Conservation (phyloP, 352 stramenopile species). For the Peronosclerospora sorghi region DNA sequence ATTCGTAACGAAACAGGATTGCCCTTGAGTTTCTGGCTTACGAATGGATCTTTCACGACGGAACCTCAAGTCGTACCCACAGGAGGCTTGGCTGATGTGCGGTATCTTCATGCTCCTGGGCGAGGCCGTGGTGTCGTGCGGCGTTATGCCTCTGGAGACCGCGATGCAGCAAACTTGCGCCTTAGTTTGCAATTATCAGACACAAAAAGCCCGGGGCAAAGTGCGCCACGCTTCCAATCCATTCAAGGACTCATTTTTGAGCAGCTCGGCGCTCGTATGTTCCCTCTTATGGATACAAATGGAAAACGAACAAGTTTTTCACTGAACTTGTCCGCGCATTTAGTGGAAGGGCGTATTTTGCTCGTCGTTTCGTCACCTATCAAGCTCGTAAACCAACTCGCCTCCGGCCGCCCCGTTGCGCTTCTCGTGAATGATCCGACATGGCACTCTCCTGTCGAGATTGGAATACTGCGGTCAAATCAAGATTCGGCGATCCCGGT, state of each 20-base stretch:
- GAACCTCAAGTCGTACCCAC: slow-evolving; percentile 26
- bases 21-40: slow-evolving; percentile 59
- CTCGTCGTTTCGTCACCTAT: slow-evolving; percentile 71
- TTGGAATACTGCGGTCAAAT: slow-evolving; percentile 43
- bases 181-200: slow-evolving; percentile 55
- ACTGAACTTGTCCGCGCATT: slow-evolving; percentile 50
- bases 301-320: slow-evolving; percentile 43
- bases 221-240: slow-evolving; percentile 33
- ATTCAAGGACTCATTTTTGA: slow-evolving; percentile 79
- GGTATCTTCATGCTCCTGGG: slow-evolving; percentile 50
- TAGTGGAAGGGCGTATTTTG: slow-evolving; percentile 72
- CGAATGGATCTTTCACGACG: slow-evolving; percentile 29
- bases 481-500: slow-evolving; percentile 62
- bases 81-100: slow-evolving; percentile 41
- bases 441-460: slow-evolving; percentile 60
- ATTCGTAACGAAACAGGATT: slow-evolving; percentile 74
- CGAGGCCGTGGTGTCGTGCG: slow-evolving; percentile 56
- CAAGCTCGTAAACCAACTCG: slow-evolving; percentile 57
- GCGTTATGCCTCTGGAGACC: slow-evolving; percentile 52
- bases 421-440: slow-evolving; percentile 74
- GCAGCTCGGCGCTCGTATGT: slow-evolving; percentile 52
- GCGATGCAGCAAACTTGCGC: slow-evolving; percentile 38
- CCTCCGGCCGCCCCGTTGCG: slow-evolving; percentile 45
- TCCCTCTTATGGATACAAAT: slow-evolving; percentile 42
- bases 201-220: slow-evolving; percentile 8